A percentile compares a stretch with the other conserved stretches of the same genome.
These are phyloP conservation scores for Zygoascus bituminiphila DNA, from an alignment of 805 yeast genomes.

Conservation along the genomic window DNA sequence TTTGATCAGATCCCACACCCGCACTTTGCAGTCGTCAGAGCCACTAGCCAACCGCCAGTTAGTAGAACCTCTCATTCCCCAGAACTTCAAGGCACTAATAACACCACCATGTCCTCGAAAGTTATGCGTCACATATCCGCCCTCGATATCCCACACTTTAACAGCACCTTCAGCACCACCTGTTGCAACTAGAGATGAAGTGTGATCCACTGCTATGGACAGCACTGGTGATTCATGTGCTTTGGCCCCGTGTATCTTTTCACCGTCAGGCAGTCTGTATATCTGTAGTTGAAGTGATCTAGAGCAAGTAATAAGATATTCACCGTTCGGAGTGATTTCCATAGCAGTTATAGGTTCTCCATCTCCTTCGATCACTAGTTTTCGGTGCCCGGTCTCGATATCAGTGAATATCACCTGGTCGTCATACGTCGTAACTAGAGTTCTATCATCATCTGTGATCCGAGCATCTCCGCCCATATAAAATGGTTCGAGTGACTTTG, in stretches of 20 bases:
- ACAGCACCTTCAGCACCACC: constrained; percentile 94
- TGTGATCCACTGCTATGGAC: constrained; percentile 64
- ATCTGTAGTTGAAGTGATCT: constrained; percentile 77
- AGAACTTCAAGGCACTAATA: constrained; percentile 64
- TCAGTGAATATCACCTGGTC: constrained; percentile 72
- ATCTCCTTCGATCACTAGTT: constrained; percentile 71
- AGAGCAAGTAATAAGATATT: constrained; percentile 60
- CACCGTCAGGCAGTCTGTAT: constrained; percentile 37
- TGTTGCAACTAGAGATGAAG: constrained; percentile 80
- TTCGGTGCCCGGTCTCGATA: constrained; percentile 44
- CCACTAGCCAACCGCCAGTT: constrained; percentile 78
- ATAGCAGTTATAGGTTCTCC: constrained; percentile 73
- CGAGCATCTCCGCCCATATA: constrained; percentile 82
- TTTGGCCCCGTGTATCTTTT: constrained; percentile 26
- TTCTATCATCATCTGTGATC: constrained; percentile 47
- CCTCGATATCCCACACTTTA: constrained; percentile 85
- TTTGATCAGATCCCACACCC: constrained; percentile 59
- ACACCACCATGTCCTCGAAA: constrained; percentile 92
- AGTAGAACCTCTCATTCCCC: constrained; percentile 56
- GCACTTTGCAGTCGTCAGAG: constrained; percentile 46
- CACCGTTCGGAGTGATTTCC: constrained; percentile 68
- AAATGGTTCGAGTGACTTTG: constrained; percentile 61
- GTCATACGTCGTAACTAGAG: constrained; percentile 70
- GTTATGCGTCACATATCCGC: constrained; percentile 81
- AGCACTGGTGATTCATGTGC: constrained; percentile 68